Evolutionary conservation across 148 eudicot species (phyloP).

Genomic region (Chenopodium quinoa): DNA sequence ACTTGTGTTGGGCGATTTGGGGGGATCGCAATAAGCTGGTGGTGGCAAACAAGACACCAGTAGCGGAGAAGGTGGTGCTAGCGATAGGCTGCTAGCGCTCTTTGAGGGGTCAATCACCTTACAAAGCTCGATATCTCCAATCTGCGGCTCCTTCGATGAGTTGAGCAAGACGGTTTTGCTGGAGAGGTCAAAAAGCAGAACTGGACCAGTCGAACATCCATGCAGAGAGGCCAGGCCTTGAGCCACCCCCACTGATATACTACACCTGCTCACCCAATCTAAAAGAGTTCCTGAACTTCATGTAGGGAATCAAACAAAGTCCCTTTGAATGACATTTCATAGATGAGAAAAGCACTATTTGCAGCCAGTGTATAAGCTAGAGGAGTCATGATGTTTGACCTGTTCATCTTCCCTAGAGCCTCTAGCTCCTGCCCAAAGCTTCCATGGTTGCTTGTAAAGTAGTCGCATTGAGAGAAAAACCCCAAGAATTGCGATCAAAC

Average conservation of each 20-base stretch:
- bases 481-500: constrained; percentile 32
- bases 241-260: constrained; percentile 75
- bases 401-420: constrained; percentile 56
- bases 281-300: constrained; percentile 38
- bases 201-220: constrained; percentile 57
- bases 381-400: constrained; percentile 82
- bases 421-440: constrained; percentile 60
- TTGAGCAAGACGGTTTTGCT: constrained; percentile 54
- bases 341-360: constrained; percentile 67
- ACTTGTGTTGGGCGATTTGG: no score
- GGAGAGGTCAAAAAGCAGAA: constrained; percentile 32
- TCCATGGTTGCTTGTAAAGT: constrained; percentile 34
- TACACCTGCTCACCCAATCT: constrained; percentile 83
- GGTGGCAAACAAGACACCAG: no score
- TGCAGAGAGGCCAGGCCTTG: constrained; percentile 80
- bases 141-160: constrained; percentile 65
- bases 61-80: constrained; percentile 18
- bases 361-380: constrained; percentile 63
- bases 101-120: constrained; percentile 80
- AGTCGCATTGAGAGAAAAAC: constrained; percentile 27
- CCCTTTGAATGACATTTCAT: constrained; percentile 55
- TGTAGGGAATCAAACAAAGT: constrained; percentile 64
- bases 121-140: constrained; percentile 88
- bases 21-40: no score
- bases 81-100: constrained; percentile 25